A percentile compares a stretch with the other conserved stretches of the same genome.
Evolutionary conservation across 371 early-diverging fungal species (phyloP).

Genomic region (Apophysomyces sp.): DNA sequence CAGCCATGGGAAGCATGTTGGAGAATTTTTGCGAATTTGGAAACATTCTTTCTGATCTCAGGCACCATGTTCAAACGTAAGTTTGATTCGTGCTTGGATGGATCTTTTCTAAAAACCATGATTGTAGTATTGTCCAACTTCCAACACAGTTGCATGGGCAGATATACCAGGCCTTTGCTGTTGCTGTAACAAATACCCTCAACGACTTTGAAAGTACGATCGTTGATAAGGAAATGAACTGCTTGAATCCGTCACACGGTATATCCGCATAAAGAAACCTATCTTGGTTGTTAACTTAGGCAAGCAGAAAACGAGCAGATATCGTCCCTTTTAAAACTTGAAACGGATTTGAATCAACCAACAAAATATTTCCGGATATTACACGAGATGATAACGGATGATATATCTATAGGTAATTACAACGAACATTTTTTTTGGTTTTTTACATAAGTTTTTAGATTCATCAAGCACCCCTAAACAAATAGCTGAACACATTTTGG

Average conservation of each 20-base stretch:
- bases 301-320: background rate
- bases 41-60: constrained; percentile 24
- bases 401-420: background rate
- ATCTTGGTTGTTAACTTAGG: background rate
- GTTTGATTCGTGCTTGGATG: background rate
- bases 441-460: background rate
- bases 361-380: background rate
- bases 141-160: constrained; percentile 22
- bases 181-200: constrained; percentile 16
- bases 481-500: constrained; percentile 17
- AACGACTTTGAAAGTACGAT: constrained; percentile 27
- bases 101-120: background rate
- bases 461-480: background rate
- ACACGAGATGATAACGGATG: background rate
- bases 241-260: constrained; percentile 6
- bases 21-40: constrained; percentile 25
- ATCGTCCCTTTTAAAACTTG: background rate
- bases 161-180: constrained; percentile 39
- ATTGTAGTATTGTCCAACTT: constrained; percentile 5
- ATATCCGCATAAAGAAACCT: constrained; percentile 8
- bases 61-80: constrained; percentile 14
- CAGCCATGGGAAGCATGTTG: constrained; percentile 10
- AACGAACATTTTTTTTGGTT: too few relatives aligned
- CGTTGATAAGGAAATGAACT: constrained; percentile 16
- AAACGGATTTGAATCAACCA: background rate